A percentile compares a stretch with the other conserved stretches of the same genome.
These are phyloP conservation scores for Starmerella cellae DNA, from an alignment of 805 yeast species.

Conservation along the genomic window DNA sequence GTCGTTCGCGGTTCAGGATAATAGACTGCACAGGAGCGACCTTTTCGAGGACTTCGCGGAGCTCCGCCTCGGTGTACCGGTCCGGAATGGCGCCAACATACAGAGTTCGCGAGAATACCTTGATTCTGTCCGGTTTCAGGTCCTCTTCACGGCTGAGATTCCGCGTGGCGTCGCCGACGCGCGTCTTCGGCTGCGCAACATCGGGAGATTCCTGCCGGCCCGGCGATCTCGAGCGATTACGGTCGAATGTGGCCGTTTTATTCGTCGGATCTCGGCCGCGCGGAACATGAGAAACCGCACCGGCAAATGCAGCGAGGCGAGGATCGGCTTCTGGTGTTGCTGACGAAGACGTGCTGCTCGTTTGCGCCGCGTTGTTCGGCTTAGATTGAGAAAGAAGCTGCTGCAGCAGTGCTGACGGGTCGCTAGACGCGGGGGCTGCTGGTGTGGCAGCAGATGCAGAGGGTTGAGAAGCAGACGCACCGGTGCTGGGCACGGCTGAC, in stretches of 20 bases:
- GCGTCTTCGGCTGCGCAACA: conserved; percentile 13
- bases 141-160: conserved; percentile 10
- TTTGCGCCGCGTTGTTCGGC: not conserved
- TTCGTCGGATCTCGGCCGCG: conserved; percentile 17
- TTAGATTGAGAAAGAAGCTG: conserved; percentile 14
- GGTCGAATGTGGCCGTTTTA: conserved; percentile 8
- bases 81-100: conserved; percentile 90
- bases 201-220: conserved; percentile 11
- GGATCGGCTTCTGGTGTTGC: conserved; percentile 6
- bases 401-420: conserved; percentile 10
- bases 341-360: not conserved
- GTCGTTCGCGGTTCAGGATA: conserved; percentile 73
- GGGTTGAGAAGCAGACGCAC: conserved; percentile 6
- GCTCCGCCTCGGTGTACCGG: conserved; percentile 60
- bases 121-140: conserved; percentile 59
- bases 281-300: conserved; percentile 4
- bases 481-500: conserved; percentile 23
- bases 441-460: not conserved
- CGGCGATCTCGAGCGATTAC: conserved; percentile 19
- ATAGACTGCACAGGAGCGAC: conserved; percentile 86
- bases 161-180: conserved; percentile 19
- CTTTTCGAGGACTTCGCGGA: conserved; percentile 61
- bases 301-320: conserved; percentile 8
- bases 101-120: conserved; percentile 77
- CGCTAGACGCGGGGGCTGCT: not conserved